Conservation (phyloP, 495 filamentous ascomycete genomes). For the Lophiotrema nucula region DNA sequence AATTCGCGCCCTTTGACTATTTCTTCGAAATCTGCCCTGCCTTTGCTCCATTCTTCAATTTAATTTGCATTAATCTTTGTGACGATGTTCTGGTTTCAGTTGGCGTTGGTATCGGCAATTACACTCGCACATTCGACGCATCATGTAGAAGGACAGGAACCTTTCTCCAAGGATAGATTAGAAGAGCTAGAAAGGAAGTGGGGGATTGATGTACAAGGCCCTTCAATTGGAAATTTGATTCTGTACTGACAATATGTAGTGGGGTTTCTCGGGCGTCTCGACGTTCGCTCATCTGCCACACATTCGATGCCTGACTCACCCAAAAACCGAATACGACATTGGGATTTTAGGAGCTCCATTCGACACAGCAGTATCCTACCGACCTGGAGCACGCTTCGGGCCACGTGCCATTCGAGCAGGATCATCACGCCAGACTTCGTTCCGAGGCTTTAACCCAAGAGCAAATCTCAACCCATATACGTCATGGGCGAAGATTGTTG, state of each 20-base stretch:
- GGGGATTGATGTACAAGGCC: constrained; percentile 49
- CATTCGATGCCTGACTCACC: constrained; percentile 69
- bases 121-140: constrained; percentile 22
- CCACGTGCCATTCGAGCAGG: constrained; percentile 77
- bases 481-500: constrained; percentile 70
- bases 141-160: constrained; percentile 20
- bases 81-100: constrained; percentile 7
- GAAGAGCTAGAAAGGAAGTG: constrained; percentile 55
- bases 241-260: constrained; percentile 47
- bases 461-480: constrained; percentile 74
- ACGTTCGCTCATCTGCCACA: constrained; percentile 78
- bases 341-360: constrained; percentile 80
- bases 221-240: not conserved
- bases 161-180: constrained; percentile 26
- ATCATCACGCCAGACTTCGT: constrained; percentile 42
- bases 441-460: constrained; percentile 74
- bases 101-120: constrained; percentile 4
- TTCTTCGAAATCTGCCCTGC: not conserved
- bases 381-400: constrained; percentile 78
- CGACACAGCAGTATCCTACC: constrained; percentile 77
- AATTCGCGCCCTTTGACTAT: constrained; percentile 25
- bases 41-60: not conserved
- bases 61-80: not conserved
- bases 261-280: constrained; percentile 73
- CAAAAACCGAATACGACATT: constrained; percentile 68